Evolutionary conservation across 1,284 basidiomycete species (phyloP).

Genomic region (Meripilus lineatus): DNA sequence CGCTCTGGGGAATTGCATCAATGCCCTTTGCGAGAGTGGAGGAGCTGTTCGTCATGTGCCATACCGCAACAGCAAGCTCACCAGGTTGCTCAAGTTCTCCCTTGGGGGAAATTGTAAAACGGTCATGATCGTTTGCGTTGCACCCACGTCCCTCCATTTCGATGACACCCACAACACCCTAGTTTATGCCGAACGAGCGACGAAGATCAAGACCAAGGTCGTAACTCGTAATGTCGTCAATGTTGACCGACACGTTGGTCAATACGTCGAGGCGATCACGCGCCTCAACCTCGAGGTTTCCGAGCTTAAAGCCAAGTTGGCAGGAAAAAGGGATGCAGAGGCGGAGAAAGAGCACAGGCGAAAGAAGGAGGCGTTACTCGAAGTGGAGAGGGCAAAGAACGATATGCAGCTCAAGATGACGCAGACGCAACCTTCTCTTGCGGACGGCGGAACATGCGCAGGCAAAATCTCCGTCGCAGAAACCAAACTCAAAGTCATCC

Average conservation of each 20-base stretch:
- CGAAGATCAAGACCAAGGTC: slow-evolving; percentile 95
- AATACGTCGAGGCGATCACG: slow-evolving; percentile 93
- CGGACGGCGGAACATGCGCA: slow-evolving; percentile 73
- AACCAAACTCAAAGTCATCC: slow-evolving; percentile 61
- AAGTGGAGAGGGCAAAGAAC: slow-evolving; percentile 65
- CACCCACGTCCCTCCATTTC: slow-evolving; percentile 90
- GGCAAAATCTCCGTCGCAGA: slow-evolving; percentile 78
- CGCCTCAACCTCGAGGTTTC: slow-evolving; percentile 78
- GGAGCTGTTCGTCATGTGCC: slow-evolving; percentile 84
- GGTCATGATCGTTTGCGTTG: slow-evolving; percentile 96
- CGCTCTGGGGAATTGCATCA: slow-evolving; percentile 94
- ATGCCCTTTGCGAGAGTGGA: slow-evolving; percentile 89
- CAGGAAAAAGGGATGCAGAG: slow-evolving; percentile 61
- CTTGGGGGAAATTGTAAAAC: slow-evolving; percentile 97
- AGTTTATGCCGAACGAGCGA: slow-evolving; percentile 92
- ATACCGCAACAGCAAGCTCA: slow-evolving; percentile 96
- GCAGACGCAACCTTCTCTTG: slow-evolving; percentile 62
- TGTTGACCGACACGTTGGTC: slow-evolving; percentile 88
- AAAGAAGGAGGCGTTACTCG: slow-evolving; percentile 60
- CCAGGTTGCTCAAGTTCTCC: slow-evolving; percentile 92
- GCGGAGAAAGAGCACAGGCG: slow-evolving; percentile 59
- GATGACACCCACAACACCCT: slow-evolving; percentile 98
- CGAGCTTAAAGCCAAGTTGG: slow-evolving; percentile 83
- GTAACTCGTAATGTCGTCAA: slow-evolving; percentile 91
- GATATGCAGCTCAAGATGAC: slow-evolving; percentile 69